These are phyloP conservation scores for Ochromonas danica DNA, from an alignment of 108 stramenopile species.

Conservation along the genomic window DNA sequence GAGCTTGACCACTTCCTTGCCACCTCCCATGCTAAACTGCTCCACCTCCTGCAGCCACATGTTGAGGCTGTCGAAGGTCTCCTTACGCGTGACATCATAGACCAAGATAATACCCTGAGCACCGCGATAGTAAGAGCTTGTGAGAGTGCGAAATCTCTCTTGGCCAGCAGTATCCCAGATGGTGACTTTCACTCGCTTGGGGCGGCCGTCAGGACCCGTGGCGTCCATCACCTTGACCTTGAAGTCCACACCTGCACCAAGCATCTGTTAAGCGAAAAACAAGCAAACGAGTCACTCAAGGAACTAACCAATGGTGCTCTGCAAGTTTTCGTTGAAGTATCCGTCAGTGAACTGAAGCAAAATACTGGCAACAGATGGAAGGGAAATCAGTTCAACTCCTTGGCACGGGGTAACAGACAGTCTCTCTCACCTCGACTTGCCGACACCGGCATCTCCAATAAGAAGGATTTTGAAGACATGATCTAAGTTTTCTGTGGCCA, in stretches of 20 bases:
- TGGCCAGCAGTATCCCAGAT: constrained; percentile 79
- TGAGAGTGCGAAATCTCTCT: constrained; percentile 97
- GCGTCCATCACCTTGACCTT: constrained; percentile 59
- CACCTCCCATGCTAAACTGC: constrained; percentile 85
- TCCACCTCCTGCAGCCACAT: constrained; percentile 98
- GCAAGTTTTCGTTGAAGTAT: constrained; percentile 94
- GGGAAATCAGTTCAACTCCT: not conserved
- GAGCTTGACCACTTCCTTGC: constrained; percentile 90
- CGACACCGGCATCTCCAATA: constrained; percentile 95
- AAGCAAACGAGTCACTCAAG: not conserved
- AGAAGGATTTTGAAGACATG: constrained; percentile 96
- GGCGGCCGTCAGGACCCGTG: constrained; percentile 20
- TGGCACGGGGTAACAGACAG: not conserved
- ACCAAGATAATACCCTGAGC: constrained; percentile 98
- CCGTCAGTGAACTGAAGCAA: constrained; percentile 96
- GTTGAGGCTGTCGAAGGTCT: constrained; percentile 92
- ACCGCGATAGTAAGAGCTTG: constrained; percentile 93
- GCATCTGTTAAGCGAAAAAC: not conserved
- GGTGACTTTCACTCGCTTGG: constrained; percentile 45
- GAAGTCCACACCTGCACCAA: constrained; percentile 59
- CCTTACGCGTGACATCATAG: constrained; percentile 95
- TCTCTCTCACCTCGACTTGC: constrained; percentile 71
- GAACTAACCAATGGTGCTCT: constrained; percentile 85
- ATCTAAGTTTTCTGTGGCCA: constrained; percentile 52
- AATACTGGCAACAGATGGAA: constrained; percentile 61